These are phyloP conservation scores for Fusarium sp. DNA, from an alignment of 2,329 filamentous ascomycete genomes.

Conservation along the genomic window DNA sequence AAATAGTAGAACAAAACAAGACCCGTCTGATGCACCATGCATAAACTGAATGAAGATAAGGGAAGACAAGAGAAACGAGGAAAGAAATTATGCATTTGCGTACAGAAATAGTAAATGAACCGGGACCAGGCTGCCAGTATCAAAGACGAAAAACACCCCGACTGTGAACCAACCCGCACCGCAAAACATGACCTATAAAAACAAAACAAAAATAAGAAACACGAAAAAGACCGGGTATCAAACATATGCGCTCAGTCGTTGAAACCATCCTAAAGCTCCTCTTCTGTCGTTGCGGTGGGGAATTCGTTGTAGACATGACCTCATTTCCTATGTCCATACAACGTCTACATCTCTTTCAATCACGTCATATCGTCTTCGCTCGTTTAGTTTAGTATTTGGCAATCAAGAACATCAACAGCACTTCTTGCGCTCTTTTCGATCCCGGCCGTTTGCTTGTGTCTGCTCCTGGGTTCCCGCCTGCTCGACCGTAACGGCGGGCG, in stretches of 20 bases:
- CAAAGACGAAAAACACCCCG: slow-evolving; percentile 20
- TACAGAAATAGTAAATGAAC: slow-evolving; percentile 4
- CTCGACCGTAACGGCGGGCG: slow-evolving; percentile 59
- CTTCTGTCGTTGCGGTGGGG: slow-evolving; percentile 11
- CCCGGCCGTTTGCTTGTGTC: slow-evolving; percentile 29
- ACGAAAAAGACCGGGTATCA: slow-evolving; percentile 39
- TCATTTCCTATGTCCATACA: slow-evolving; percentile 1
- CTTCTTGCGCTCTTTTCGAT: slow-evolving; percentile 37
- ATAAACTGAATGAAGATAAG: neutral
- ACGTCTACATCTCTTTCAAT: slow-evolving; percentile 19
- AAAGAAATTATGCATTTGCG: slow-evolving; percentile 5
- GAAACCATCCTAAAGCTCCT: slow-evolving; percentile 28
- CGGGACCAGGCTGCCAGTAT: slow-evolving; percentile 1
- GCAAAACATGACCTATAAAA: slow-evolving; percentile 24
- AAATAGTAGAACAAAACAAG: slow-evolving; percentile 14
- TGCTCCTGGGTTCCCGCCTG: slow-evolving; percentile 48
- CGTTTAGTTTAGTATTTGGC: neutral
- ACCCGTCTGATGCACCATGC: slow-evolving; percentile 25
- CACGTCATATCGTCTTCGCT: neutral
- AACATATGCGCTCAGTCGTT: slow-evolving; percentile 30
- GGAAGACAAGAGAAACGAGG: neutral
- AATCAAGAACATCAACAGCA: slow-evolving; percentile 41
- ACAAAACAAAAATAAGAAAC: slow-evolving; percentile 20
- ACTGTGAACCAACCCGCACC: slow-evolving; percentile 22
- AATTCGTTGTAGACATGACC: slow-evolving; percentile 13